These are phyloP conservation scores for Apophysomyces variabilis DNA, from an alignment of 371 early-diverging fungal genomes.

Conservation along the genomic window DNA sequence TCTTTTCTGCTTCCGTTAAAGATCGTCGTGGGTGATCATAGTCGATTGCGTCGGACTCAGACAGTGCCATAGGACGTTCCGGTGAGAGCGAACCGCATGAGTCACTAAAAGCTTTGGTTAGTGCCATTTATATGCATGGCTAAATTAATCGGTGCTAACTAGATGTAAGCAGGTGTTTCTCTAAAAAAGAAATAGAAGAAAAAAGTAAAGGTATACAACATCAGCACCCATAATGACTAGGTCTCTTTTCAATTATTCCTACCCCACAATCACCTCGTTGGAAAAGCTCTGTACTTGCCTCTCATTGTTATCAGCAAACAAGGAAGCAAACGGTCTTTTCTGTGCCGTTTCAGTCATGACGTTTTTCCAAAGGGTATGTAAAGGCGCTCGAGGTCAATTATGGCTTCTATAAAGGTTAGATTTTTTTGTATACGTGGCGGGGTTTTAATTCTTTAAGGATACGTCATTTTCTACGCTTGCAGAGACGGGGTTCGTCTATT, in stretches of 20 bases:
- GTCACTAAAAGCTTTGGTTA: not conserved
- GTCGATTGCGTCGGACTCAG: not conserved
- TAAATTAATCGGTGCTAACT: no score
- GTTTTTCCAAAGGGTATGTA: not conserved
- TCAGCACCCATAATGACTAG: not conserved
- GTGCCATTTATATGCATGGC: not conserved
- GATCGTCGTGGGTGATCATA: constrained; percentile 1
- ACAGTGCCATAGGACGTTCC: constrained; percentile 6
- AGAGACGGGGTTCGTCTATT: no score
- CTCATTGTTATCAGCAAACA: constrained; percentile 2
- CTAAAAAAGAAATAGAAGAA: not conserved
- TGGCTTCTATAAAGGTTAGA: no score
- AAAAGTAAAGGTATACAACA: not conserved
- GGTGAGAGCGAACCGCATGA: constrained; percentile 8
- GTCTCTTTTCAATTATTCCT: not conserved
- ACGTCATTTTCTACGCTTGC: no score
- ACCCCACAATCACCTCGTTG: not conserved
- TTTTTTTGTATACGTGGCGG: no score
- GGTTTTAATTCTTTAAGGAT: no score
- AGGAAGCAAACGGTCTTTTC: constrained; percentile 10
- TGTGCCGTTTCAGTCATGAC: constrained; percentile 5
- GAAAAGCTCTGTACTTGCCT: not conserved
- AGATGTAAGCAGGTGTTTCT: no score
- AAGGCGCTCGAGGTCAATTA: no score
- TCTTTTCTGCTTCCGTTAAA: constrained; percentile 3